Base-by-base conservation (phyloP, 164 flowering plant species). In the Liriodendron chinense region DNA sequence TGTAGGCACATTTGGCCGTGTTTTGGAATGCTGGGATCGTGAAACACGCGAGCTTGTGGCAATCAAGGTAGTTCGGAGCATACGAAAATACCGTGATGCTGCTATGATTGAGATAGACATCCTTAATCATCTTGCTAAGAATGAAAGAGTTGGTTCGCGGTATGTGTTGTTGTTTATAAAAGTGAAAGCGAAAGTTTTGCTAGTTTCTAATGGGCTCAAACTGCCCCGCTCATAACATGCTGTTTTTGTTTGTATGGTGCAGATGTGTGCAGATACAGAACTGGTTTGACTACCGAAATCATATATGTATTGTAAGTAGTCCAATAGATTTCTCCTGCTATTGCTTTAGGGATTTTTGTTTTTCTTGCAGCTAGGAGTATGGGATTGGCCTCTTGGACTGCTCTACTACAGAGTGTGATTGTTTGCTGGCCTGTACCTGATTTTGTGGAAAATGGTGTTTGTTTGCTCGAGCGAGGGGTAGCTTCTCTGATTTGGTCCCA, bases 1-100 rank as follows among this genome's bases (percentile, higher is more conserved):
- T 92, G 91, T 86, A 95, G 98, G 99, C 89, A 95, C 99, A 63
- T 93, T 93, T 86, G 96, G 97, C 65, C 96, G 91, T 63, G 97
- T 95, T 74, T 87, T 95, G 92, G 97, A 95, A 81, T 95, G 99
- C 83, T 92, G 93, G 97, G 99, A 95, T 76, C 90, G 91, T 64
- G 78, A 91, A 81, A 83, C 81, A 65, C 81, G 78, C 23, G 93
- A 90, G 25, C 76, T 74, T 78, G 98, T 95, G 70, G 97, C 98
- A 12, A 82, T 93, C 75, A 95, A 95, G 80, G 89, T 95, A 49
- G 89, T 93, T 59, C 85, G 98, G 26, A 90, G 96, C 83, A 84
- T 86, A 61, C 77, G 80, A 16, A 91, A 91, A 78, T 93, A 95
- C 73, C 94, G 96, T 74, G 96, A 89, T 68, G 99, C 96, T 74